Percentiles rank a stretch among this genome's conserved stretches.
Conservation (phyloP, 73 alveolate genomes). For the Tetrahymena elliotti region DNA sequence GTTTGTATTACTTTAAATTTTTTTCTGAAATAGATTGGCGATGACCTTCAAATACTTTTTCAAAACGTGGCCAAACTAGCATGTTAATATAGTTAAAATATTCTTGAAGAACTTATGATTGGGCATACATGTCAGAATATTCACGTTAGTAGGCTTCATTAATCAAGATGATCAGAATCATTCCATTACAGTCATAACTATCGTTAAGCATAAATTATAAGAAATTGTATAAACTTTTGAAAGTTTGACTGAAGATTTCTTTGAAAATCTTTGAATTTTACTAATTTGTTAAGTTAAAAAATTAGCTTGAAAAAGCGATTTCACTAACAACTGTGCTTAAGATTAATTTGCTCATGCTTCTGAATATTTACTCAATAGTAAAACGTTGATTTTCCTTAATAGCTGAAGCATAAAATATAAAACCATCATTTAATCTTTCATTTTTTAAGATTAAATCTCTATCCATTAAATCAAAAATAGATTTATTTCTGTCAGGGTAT, state of each 20-base stretch:
- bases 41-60: constrained; percentile 33
- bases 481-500: constrained; percentile 4
- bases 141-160: constrained; percentile 11
- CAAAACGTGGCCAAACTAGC: constrained; percentile 40
- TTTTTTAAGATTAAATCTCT: constrained; percentile 15
- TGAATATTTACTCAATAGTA: constrained; percentile 8
- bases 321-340: constrained; percentile 16
- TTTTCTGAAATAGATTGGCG: constrained; percentile 7
- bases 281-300: constrained; percentile 22
- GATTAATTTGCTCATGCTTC: constrained; percentile 14
- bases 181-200: constrained; percentile 12
- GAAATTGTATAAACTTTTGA: constrained; percentile 11
- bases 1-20: constrained; percentile 15
- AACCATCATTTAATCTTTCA: constrained; percentile 19
- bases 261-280: constrained; percentile 26
- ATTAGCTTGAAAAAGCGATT: constrained; percentile 15
- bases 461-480: constrained; percentile 33
- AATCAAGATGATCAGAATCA: constrained; percentile 14
- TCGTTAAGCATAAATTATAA: neutral
- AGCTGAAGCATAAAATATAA: neutral
- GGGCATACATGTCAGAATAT: neutral
- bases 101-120: constrained; percentile 3
- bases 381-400: constrained; percentile 8
- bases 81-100: constrained; percentile 40
- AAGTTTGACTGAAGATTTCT: constrained; percentile 25